Conservation (phyloP, 371 early-diverging fungal genomes). For the Mortierella sp. region DNA sequence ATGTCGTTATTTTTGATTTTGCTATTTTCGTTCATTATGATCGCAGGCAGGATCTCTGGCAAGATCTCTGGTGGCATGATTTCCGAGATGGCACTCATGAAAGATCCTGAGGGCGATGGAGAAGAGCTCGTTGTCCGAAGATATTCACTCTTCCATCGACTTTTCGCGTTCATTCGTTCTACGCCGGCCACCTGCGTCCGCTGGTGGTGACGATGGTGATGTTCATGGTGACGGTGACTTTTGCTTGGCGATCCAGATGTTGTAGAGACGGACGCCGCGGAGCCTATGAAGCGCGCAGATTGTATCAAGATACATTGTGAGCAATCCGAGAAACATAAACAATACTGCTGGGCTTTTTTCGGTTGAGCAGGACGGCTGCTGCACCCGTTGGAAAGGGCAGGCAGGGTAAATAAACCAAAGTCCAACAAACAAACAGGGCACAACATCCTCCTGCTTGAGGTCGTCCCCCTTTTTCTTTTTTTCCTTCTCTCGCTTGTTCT, state of each 20-base stretch:
- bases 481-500: not conserved
- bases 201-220: slow-evolving; percentile 9
- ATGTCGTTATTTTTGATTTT: not conserved
- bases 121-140: slow-evolving; percentile 32
- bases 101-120: slow-evolving; percentile 41
- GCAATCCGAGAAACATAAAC: not conserved
- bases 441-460: too few species aligned
- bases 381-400: too few species aligned
- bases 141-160: slow-evolving; percentile 53
- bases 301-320: not conserved
- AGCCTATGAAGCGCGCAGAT: not conserved
- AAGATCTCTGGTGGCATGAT: slow-evolving; percentile 6
- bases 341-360: not conserved
- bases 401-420: slow-evolving; percentile 5
- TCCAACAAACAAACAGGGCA: not conserved
- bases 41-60: slow-evolving; percentile 14
- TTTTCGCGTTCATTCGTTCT: slow-evolving; percentile 33
- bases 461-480: not conserved
- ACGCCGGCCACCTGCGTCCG: not conserved
- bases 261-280: slow-evolving; percentile 5
- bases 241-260: slow-evolving; percentile 4
- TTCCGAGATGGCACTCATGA: slow-evolving; percentile 12
- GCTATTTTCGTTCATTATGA: slow-evolving; percentile 1
- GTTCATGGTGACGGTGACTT: slow-evolving; percentile 13
- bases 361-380: too few species aligned